Evolutionary conservation across 495 filamentous ascomycete genomes (phyloP).

Genomic region (Chaetomium cochliodes): DNA sequence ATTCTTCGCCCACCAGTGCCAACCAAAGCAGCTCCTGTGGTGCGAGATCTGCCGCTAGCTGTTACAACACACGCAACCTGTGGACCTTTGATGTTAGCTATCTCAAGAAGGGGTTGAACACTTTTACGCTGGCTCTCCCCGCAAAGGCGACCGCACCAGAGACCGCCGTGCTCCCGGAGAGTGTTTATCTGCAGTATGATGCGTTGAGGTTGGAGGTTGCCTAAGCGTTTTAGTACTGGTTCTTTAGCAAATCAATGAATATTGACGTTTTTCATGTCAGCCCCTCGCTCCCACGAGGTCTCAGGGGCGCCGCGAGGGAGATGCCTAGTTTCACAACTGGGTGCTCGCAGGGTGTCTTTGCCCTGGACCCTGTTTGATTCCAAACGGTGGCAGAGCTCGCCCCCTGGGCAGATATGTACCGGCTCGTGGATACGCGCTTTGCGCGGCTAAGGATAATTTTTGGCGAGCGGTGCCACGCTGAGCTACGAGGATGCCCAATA

Average conservation of each 20-base stretch:
- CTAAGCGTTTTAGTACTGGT: not conserved
- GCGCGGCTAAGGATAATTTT: too few species aligned
- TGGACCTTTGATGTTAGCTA: conserved; percentile 7
- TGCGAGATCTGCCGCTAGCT: not conserved
- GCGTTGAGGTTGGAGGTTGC: conserved; percentile 6
- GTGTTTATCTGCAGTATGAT: conserved; percentile 11
- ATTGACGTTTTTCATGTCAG: too few species aligned
- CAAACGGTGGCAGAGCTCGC: too few species aligned
- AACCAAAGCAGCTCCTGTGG: conserved; percentile 12
- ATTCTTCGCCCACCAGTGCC: not conserved
- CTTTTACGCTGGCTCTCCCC: conserved; percentile 2
- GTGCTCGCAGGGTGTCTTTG: too few species aligned
- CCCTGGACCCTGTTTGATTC: too few species aligned
- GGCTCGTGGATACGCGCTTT: too few species aligned
- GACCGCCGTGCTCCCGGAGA: conserved; percentile 1
- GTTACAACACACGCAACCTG: conserved; percentile 10
- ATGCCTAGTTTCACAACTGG: too few species aligned
- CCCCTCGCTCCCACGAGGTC: too few species aligned
- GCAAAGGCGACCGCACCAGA: not conserved
- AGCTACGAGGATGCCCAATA: not conserved
- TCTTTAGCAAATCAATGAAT: too few species aligned
- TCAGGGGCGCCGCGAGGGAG: too few species aligned
- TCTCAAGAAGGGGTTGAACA: not conserved
- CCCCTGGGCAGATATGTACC: too few species aligned
- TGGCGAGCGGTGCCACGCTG: too few species aligned